Conservation (phyloP, 108 stramenopile species). For the Licmophora abbreviata region DNA sequence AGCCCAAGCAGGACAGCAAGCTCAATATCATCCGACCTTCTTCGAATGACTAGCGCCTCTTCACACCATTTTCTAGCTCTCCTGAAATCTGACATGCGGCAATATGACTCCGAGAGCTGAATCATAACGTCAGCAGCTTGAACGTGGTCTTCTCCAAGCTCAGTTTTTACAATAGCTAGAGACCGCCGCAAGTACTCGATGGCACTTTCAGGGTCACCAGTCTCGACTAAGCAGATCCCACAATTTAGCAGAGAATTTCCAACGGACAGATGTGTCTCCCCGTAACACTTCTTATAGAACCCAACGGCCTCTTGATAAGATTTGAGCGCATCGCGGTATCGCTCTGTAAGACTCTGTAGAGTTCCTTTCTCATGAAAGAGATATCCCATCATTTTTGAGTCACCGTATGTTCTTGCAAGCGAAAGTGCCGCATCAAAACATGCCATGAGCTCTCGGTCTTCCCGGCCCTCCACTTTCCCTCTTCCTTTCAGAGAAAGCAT, state of each 20-base stretch:
- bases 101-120: constrained; percentile 30
- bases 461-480: background rate
- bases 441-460: constrained; percentile 19
- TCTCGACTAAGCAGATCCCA: constrained; percentile 40
- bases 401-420: constrained; percentile 7
- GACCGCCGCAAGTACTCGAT: constrained; percentile 31
- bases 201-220: constrained; percentile 39
- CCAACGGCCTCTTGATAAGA: constrained; percentile 28
- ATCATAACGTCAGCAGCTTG: constrained; percentile 41
- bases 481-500: constrained; percentile 8
- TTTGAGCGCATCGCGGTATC: constrained; percentile 28
- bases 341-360: constrained; percentile 18
- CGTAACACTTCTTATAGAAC: constrained; percentile 32
- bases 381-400: constrained; percentile 24
- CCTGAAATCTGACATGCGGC: constrained; percentile 17
- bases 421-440: constrained; percentile 38
- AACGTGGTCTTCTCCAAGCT: constrained; percentile 38
- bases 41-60: constrained; percentile 26
- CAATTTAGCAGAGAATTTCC: constrained; percentile 39
- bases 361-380: constrained; percentile 36
- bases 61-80: constrained; percentile 32
- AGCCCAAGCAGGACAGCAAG: constrained; percentile 26
- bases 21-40: constrained; percentile 17
- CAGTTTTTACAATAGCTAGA: constrained; percentile 21
- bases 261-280: constrained; percentile 35